Evolutionary conservation across 441 rosid genomes (phyloP), one percentile per base, ranked within the genome.

Genomic region (Macaranga tanarius): DNA sequence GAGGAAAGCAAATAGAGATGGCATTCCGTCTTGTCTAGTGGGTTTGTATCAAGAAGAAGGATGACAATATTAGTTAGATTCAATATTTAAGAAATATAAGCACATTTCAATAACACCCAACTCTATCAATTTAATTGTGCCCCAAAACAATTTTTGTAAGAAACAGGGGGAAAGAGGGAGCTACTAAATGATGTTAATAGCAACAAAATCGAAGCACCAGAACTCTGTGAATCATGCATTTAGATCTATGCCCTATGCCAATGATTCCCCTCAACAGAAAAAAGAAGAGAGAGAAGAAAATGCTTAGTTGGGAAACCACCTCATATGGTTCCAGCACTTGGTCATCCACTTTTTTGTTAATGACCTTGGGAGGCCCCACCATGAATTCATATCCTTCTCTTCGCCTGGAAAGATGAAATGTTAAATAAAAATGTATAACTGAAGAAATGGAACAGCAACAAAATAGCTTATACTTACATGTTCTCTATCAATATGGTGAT

Each of bases 331-430:
- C 99, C 65, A 86, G 82, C 82, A 91, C 76, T 84, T 91, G 83
- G 77, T 85, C 97, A 68, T 92, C 80, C 67, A 91, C 88, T 76
- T 54, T 91, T 74, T 89, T 95, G 89, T 82, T 88, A 80, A 95
- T 95, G 79, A 95, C 98, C 84, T 92, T 95, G 6, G 98, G 99
- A 81, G 99, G 99, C 72, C 98, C 99, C 77, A 91, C 99, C 99
- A 92, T 89, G 71, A 95, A 95, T 79, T 92, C 99, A 84, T 87
- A 92, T 76, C 99, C 99, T 87, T 95, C 98, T 86, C 99, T 87
- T 80, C 99, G 82, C 99, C 99, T 92, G 86, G 73, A 78, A 51
- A 73, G 65, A 82, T 25, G 4, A 73, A 20, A 31, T 48, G 70
- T 75, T 54, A 69, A 75, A 78, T 50, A 25, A 40, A 23, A 28